These are phyloP conservation scores for Mycena rebaudengoi DNA, from an alignment of 768 basidiomycete genomes.

Conservation along the genomic window DNA sequence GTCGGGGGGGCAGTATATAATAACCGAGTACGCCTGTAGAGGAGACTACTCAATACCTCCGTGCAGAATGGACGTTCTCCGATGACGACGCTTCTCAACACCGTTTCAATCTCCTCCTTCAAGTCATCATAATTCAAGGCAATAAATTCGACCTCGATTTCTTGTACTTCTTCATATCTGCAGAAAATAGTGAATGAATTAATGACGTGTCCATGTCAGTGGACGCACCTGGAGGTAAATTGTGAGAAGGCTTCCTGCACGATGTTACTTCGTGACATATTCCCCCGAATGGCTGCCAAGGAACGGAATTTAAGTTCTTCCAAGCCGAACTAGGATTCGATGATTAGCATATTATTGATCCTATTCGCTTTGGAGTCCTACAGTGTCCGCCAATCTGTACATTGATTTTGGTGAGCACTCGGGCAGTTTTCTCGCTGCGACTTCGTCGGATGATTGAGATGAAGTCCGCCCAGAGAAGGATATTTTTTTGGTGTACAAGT, in stretches of 20 bases:
- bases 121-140: background rate
- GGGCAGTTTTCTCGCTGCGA: background rate
- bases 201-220: background rate
- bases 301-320: slow-evolving; percentile 3
- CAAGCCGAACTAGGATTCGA: background rate
- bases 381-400: slow-evolving; percentile 21
- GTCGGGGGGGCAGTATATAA: background rate
- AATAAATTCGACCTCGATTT: slow-evolving; percentile 6
- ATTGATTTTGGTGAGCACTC: slow-evolving; percentile 21
- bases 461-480: too few relatives aligned
- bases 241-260: slow-evolving; percentile 13
- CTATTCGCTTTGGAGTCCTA: background rate
- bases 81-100: background rate
- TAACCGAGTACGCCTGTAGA: background rate
- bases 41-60: background rate
- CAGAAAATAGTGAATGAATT: background rate
- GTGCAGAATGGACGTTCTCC: background rate
- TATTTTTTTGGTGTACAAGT: slow-evolving; percentile 18
- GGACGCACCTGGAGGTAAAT: slow-evolving; percentile 18
- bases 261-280: slow-evolving; percentile 5
- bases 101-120: background rate
- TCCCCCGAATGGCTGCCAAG: background rate
- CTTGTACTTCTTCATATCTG: slow-evolving; percentile 11
- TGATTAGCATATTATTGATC: too few relatives aligned
- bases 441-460: background rate